phyloP scores from a whole-genome alignment of 108 stramenopile species.

The Pseudonitzschia pungens region DNA sequence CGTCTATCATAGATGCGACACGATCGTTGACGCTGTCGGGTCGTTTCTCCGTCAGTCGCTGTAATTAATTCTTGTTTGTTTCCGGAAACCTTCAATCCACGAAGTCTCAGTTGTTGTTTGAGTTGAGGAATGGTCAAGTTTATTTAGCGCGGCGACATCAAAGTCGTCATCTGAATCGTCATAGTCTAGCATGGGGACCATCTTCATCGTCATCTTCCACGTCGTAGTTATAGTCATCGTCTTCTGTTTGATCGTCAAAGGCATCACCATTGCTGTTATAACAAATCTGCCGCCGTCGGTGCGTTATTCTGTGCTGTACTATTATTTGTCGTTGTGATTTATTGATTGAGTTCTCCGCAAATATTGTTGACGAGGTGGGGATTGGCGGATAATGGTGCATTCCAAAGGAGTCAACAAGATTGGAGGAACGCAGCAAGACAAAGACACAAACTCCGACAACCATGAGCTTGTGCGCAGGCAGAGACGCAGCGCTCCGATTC shows the following conservation, averaged over 20 bases:
- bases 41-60: slow-evolving; percentile 35
- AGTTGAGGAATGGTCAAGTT: slow-evolving; percentile 69
- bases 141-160: slow-evolving; percentile 36
- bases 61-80: slow-evolving; percentile 67
- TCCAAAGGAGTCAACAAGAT: slow-evolving; percentile 11
- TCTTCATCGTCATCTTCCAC: slow-evolving; percentile 37
- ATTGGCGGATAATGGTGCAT: slow-evolving; percentile 9
- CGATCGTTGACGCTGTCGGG: neutral
- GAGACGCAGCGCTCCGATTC: neutral
- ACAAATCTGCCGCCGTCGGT: neutral
- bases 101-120: slow-evolving; percentile 77
- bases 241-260: neutral
- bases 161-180: slow-evolving; percentile 34
- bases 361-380: neutral
- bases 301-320: neutral
- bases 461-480: neutral
- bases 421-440: neutral
- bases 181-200: slow-evolving; percentile 10
- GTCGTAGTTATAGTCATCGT: neutral
- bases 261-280: neutral
- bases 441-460: slow-evolving; percentile 2
- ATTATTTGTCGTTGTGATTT: neutral
- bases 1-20: neutral
- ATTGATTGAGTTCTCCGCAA: neutral
- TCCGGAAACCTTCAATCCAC: slow-evolving; percentile 68